Conservation (phyloP, 148 eudicot species). For the Camellia granthamiana region DNA sequence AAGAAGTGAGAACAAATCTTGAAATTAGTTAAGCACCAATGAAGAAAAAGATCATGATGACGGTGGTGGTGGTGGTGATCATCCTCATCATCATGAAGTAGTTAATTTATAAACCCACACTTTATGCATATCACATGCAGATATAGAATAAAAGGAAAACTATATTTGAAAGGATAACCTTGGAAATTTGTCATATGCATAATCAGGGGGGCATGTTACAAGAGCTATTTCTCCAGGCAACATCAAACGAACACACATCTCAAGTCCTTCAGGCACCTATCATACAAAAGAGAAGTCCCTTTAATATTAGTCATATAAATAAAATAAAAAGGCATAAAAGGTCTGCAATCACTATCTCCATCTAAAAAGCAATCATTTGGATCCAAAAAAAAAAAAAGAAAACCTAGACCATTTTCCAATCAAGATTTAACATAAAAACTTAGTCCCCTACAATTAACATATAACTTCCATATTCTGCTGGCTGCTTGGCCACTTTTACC, state of each 20-base stretch:
- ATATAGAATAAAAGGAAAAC: neutral
- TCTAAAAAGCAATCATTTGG: neutral
- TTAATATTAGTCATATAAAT: conserved; percentile 2
- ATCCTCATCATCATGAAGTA: conserved; percentile 6
- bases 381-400: neutral
- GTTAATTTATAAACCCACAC: conserved; percentile 8
- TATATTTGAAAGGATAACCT: conserved; percentile 41
- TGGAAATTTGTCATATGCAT: conserved; percentile 92
- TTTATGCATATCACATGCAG: neutral
- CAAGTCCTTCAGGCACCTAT: conserved; percentile 97
- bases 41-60: neutral
- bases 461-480: neutral
- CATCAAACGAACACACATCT: conserved; percentile 95
- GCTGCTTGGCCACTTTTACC: neutral
- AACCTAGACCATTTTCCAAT: neutral
- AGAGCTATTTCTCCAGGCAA: conserved; percentile 94
- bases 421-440: neutral
- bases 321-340: neutral
- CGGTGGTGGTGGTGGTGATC: neutral
- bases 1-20: conserved; percentile 3
- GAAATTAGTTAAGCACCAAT: neutral
- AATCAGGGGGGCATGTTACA: conserved; percentile 98
- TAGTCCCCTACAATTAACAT: neutral
- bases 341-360: neutral
- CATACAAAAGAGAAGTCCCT: conserved; percentile 15